These are phyloP conservation scores for Phyllosticta ampelicida DNA, from an alignment of 2,329 filamentous ascomycete genomes.

Conservation along the genomic window DNA sequence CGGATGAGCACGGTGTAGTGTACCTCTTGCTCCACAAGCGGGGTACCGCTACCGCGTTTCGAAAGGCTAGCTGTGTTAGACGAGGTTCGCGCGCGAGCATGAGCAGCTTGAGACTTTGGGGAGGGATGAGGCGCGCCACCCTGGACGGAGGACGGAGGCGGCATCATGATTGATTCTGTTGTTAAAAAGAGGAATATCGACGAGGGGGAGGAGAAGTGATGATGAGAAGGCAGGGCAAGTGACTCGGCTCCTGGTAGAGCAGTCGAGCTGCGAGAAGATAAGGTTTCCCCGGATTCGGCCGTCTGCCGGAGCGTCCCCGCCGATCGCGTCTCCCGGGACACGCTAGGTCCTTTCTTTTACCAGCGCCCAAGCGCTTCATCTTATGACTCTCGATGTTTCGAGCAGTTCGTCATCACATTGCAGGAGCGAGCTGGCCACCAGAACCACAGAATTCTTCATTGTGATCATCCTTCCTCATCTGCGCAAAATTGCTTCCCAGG, in stretches of 20 bases:
- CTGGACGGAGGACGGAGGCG: neutral
- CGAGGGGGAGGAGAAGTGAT: neutral
- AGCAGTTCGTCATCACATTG: no score
- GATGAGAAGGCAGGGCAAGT: neutral
- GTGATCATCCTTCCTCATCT: neutral
- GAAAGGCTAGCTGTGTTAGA: slow-evolving; percentile 2
- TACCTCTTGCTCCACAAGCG: slow-evolving; percentile 8
- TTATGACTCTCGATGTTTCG: no score
- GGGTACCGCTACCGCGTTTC: neutral
- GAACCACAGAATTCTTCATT: no score
- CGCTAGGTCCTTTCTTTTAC: neutral
- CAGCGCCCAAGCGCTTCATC: neutral
- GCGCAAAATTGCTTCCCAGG: no score
- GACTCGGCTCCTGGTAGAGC: neutral
- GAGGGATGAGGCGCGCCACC: neutral
- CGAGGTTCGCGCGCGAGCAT: slow-evolving; percentile 1
- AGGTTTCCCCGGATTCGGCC: neutral
- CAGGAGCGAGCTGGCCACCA: no score
- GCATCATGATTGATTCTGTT: neutral
- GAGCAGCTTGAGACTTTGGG: neutral
- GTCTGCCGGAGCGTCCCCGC: neutral
- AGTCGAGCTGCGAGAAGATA: neutral
- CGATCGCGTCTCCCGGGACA: neutral
- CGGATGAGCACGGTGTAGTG: slow-evolving; percentile 69
- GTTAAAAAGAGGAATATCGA: neutral